Evolutionary conservation across 1,284 basidiomycete species (phyloP).

Genomic region (Tremellales sp.): DNA sequence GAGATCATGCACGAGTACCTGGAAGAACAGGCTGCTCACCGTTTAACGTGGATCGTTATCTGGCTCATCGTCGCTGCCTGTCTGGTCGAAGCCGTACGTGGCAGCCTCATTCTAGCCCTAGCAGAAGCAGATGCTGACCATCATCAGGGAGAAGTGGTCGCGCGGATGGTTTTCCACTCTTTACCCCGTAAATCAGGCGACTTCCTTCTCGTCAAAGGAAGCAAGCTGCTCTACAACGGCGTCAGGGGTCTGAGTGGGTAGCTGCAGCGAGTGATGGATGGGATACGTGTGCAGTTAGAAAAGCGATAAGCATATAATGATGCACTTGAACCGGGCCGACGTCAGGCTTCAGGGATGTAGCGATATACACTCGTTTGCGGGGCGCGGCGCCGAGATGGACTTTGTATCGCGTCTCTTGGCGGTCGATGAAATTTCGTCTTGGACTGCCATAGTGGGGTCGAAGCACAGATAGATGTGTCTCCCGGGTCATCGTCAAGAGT

Average conservation of each 20-base stretch:
- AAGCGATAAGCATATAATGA: too few relatives aligned
- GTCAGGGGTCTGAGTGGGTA: neutral
- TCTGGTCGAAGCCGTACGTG: constrained; percentile 52
- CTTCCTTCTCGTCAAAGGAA: constrained; percentile 25
- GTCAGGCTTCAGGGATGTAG: too few relatives aligned
- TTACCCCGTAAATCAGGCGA: constrained; percentile 29
- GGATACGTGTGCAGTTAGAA: too few relatives aligned
- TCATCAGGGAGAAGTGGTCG: constrained; percentile 79
- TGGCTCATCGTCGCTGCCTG: constrained; percentile 88
- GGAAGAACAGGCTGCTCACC: constrained; percentile 83
- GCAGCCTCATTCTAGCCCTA: neutral
- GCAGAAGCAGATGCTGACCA: constrained; percentile 9
- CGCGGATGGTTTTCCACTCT: constrained; percentile 63
- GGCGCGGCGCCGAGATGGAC: too few relatives aligned
- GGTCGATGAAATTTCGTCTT: too few relatives aligned
- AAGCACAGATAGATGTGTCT: too few relatives aligned
- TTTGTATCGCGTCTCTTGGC: too few relatives aligned
- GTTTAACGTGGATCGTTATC: constrained; percentile 94
- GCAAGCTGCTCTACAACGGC: constrained; percentile 12
- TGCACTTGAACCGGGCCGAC: too few relatives aligned
- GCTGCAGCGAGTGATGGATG: too few relatives aligned
- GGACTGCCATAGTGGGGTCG: too few relatives aligned
- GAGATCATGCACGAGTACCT: constrained; percentile 92
- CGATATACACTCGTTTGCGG: too few relatives aligned
- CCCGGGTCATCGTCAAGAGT: too few relatives aligned